Evolutionary conservation across 352 stramenopile species (phyloP).

Genomic region (Phytopythium aichiense): DNA sequence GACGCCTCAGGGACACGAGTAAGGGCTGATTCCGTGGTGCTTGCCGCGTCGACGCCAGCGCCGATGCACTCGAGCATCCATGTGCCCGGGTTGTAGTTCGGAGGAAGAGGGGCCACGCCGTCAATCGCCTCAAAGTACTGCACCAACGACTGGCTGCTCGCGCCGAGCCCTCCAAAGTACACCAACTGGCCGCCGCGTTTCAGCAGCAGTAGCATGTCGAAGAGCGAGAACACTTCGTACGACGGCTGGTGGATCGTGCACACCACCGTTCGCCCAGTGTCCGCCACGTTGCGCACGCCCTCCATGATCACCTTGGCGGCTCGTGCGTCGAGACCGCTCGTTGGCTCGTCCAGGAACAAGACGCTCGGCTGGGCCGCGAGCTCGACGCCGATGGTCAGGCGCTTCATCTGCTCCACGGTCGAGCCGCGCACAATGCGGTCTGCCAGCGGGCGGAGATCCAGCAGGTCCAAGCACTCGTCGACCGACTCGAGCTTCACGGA

Average conservation of each 20-base stretch:
- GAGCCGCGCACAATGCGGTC: slow-evolving; percentile 1
- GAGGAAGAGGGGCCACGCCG: not conserved
- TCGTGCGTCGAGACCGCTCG: slow-evolving; percentile 72
- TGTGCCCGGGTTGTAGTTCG: slow-evolving; percentile 39
- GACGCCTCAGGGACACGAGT: not conserved
- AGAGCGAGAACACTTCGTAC: slow-evolving; percentile 39
- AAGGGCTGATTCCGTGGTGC: not conserved
- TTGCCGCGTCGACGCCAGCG: slow-evolving; percentile 8
- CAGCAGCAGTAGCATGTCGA: slow-evolving; percentile 78
- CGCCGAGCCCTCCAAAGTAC: slow-evolving; percentile 3
- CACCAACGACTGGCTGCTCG: slow-evolving; percentile 3
- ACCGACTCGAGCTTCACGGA: slow-evolving; percentile 1
- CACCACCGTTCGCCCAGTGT: slow-evolving; percentile 70
- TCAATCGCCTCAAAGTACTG: slow-evolving; percentile 6
- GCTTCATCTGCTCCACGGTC: slow-evolving; percentile 6
- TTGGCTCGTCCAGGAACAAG: slow-evolving; percentile 65
- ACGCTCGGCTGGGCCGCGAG: slow-evolving; percentile 3
- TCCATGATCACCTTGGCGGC: slow-evolving; percentile 73
- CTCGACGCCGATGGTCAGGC: slow-evolving; percentile 4
- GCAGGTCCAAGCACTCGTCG: slow-evolving; percentile 2
- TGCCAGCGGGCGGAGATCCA: slow-evolving; percentile 1
- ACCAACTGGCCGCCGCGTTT: slow-evolving; percentile 18
- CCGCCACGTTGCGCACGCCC: slow-evolving; percentile 47
- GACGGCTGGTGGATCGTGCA: slow-evolving; percentile 25
- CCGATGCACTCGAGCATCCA: slow-evolving; percentile 35